phyloP scores from a whole-genome alignment of 75 land plant species.

The Isoetes taiwanensis region DNA sequence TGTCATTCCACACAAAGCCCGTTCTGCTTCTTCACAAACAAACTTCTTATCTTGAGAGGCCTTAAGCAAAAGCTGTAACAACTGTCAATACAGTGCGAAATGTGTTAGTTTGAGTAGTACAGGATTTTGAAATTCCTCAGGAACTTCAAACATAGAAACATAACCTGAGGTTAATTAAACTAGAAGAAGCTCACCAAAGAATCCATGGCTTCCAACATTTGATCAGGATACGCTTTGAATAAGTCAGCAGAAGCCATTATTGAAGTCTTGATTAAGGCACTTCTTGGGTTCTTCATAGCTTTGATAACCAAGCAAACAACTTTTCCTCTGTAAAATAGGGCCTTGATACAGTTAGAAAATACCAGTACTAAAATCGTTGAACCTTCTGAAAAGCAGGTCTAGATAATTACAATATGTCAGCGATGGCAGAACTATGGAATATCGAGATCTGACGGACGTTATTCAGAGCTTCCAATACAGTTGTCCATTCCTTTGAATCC shows the following conservation, averaged over 20 bases:
- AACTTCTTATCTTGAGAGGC: constrained; percentile 89
- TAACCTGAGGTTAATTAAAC: not conserved
- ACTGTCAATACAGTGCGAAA: constrained; percentile 24
- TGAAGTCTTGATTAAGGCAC: constrained; percentile 92
- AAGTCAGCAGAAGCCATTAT: constrained; percentile 83
- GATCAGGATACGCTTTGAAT: constrained; percentile 55
- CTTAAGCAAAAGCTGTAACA: constrained; percentile 80
- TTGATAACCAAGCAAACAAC: constrained; percentile 47
- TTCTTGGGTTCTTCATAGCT: constrained; percentile 85
- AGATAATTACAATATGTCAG: constrained; percentile 48
- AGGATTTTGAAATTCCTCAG: too few relatives aligned
- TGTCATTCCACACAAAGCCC: constrained; percentile 55
- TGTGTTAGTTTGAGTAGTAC: not conserved
- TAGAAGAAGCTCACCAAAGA: constrained; percentile 43
- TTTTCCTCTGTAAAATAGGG: constrained; percentile 33
- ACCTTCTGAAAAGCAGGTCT: not conserved
- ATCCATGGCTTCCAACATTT: constrained; percentile 53
- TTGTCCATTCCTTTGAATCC: constrained; percentile 83
- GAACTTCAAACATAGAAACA: not conserved
- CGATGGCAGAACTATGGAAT: constrained; percentile 53
- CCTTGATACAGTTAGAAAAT: not conserved
- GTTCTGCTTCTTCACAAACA: constrained; percentile 92
- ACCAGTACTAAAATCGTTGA: not conserved
- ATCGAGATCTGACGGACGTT: constrained; percentile 59
- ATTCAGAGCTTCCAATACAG: constrained; percentile 66